Percentiles rank a stretch among this genome's conserved stretches.
These are phyloP conservation scores for Rhodotorula mucilaginosa DNA, from an alignment of 1,284 basidiomycete species.

Conservation along the genomic window DNA sequence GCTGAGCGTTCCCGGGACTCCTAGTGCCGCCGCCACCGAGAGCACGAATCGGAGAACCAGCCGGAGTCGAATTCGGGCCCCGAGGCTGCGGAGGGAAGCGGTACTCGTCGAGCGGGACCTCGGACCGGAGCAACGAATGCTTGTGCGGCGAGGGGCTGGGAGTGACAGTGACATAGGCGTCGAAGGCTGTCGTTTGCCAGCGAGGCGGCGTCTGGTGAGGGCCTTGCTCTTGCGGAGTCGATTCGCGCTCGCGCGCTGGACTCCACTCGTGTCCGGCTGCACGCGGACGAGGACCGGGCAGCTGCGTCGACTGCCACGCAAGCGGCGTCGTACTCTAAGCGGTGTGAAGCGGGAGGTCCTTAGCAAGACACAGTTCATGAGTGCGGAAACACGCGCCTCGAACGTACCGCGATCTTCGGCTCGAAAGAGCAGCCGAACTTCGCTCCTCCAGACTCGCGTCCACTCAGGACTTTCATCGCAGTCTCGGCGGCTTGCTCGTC, in stretches of 20 bases:
- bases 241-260: too few relatives aligned
- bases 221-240: too few relatives aligned
- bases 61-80: too few relatives aligned
- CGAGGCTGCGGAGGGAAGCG: too few relatives aligned
- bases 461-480: slow-evolving; percentile 14
- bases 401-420: slow-evolving; percentile 19
- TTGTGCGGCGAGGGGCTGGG: not conserved
- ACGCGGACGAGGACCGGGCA: too few relatives aligned
- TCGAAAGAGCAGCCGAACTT: slow-evolving; percentile 30
- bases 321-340: not conserved
- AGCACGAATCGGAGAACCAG: not conserved
- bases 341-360: not conserved
- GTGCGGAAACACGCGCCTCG: not conserved
- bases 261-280: too few relatives aligned
- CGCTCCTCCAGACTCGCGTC: not conserved
- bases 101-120: too few relatives aligned
- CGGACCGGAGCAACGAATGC: not conserved
- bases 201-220: too few relatives aligned
- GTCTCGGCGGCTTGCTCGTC: slow-evolving; percentile 26
- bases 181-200: too few relatives aligned
- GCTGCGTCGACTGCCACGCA: too few relatives aligned
- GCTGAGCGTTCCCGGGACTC: not conserved
- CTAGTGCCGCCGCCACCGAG: not conserved
- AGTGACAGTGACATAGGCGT: not conserved
- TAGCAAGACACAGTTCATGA: not conserved